Base-by-base conservation (phyloP, 305 asterid species). In the Andrographis paniculata region DNA sequence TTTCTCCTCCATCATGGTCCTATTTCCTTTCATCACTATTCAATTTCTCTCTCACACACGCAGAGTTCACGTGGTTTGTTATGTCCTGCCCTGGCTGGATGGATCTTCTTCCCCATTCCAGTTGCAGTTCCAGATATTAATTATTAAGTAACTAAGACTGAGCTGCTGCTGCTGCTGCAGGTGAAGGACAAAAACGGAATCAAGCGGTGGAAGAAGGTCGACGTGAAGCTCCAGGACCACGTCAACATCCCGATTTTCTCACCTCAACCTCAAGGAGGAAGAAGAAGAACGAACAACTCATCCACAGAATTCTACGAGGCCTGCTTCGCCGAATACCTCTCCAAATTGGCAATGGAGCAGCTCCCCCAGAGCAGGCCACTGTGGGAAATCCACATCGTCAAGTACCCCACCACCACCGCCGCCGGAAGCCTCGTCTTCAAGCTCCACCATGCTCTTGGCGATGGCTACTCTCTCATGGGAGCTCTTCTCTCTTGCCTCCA, bases 401-500 rank as follows among this genome's bases (percentile, higher is more conserved):
- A 67, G 48, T 84, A 84, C 69, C 82, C 82, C 0, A 78, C 94
- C 0, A 76, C 38, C 5, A 56, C 58, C 16, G 77, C 93, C 9
- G 72, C 73, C 3, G 85, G 91, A 2, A 65, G 42, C 35, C 0
- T 80, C 0, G 61, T 76, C 1, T 84, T 84, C 64, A 80, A 62
- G 50, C 84, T 87, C 20, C 95, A 87, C 35, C 96, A 87, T 53
- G 53, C 91, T 17, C 73, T 87, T 4, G 96, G 95, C 5, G 96
- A 87, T 58, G 95, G 95, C 20, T 87, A 64, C 62, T 83, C 96
- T 0, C 58, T 83, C 3, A 80, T 87, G 93, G 95, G 95, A 9
- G 96, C 93, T 10, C 83, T 87, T 1, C 85, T 87, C 39, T 87
- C 96, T 18, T 84, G 96, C 65, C 46, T 87, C 18, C 75, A 78